Evolutionary conservation across 2,329 filamentous ascomycete species (phyloP), one percentile per base, ranked within the genome.

Genomic region (Alternaria brassicae): DNA sequence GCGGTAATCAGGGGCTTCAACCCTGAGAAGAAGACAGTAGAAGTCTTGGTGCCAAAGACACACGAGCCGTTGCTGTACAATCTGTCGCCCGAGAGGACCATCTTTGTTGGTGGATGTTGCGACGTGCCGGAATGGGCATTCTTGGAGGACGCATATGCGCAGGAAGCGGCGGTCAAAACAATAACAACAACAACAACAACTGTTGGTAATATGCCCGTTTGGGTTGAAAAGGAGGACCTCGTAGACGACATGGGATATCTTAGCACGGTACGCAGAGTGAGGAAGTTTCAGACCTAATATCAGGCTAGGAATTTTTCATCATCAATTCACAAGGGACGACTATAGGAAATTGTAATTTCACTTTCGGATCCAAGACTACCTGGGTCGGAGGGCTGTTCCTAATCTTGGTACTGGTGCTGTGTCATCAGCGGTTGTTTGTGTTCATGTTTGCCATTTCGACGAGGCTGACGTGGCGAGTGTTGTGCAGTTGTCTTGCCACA

Each of bases 1-100:
- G 89, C 85, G 0, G 81, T 94, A 8, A 76, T 95, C n/a, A 85
- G 90, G 1, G 89, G 88, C 4, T 86, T 93, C 58, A 89, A 93
- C 69, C 70, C 78, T 0, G 72, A 77, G 21, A 81, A 77, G 1
- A 79, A 82, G 3, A 73, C 81, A 6, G 77, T 94, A 3, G 88
- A 92, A 58, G 69, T 94, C 1, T 72, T 93, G 2, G 89, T 89
- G 0, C 90, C 91, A 0, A 80, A 88, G 2, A 63, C 74, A 6
- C 69, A 75, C 27, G 72, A 76, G 12, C 28, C 44, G 7, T 37
- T 72, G 0, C 21, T 77, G 28, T 47, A 57, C 5, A 57, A 36
- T 1, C 28, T 78, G 32, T 49, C 60, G 9, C 67, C 72, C 0
- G 66, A 74, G 54, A 66, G 64, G 23, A 77, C 72, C 8, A 66